Conservation (phyloP, 345 rosid genomes). For the Gossypioides kirkii region DNA sequence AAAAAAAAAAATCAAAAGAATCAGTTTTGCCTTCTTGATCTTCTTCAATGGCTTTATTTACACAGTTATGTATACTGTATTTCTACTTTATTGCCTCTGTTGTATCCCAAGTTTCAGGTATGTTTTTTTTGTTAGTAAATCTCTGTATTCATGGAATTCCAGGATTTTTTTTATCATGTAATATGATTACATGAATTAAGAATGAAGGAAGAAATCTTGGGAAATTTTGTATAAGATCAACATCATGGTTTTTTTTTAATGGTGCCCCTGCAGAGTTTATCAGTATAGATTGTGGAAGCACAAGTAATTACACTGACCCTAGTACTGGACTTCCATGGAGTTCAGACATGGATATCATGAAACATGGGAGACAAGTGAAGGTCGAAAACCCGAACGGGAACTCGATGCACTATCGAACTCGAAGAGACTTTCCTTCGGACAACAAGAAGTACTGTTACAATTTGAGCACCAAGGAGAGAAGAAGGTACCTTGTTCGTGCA, state of each 20-base stretch:
- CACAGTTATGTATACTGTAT: slow-evolving; percentile 32
- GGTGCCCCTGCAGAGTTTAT: slow-evolving; percentile 57
- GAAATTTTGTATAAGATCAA: not conserved
- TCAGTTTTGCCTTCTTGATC: slow-evolving; percentile 14
- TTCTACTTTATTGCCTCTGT: slow-evolving; percentile 34
- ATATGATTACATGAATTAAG: not conserved
- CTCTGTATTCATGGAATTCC: slow-evolving; percentile 16
- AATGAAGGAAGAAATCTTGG: not conserved
- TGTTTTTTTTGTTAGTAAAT: slow-evolving; percentile 19
- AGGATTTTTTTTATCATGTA: not conserved
- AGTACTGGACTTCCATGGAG: slow-evolving; percentile 77
- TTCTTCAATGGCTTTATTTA: slow-evolving; percentile 54
- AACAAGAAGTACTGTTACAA: slow-evolving; percentile 78
- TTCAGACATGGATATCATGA: slow-evolving; percentile 64
- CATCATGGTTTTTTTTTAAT: not conserved
- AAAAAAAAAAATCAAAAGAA: slow-evolving; percentile 5
- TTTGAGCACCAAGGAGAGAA: slow-evolving; percentile 57
- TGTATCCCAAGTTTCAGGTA: slow-evolving; percentile 58
- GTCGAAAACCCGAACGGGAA: slow-evolving; percentile 36
- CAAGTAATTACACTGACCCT: slow-evolving; percentile 59
- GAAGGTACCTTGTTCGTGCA: slow-evolving; percentile 83
- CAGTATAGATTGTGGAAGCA: slow-evolving; percentile 90
- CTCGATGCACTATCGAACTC: slow-evolving; percentile 42
- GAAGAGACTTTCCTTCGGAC: slow-evolving; percentile 83
- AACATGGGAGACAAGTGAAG: slow-evolving; percentile 40